Evolutionary conservation across 2,329 filamentous ascomycete genomes (phyloP).

Genomic region (Malbranchea cinnamomea): DNA sequence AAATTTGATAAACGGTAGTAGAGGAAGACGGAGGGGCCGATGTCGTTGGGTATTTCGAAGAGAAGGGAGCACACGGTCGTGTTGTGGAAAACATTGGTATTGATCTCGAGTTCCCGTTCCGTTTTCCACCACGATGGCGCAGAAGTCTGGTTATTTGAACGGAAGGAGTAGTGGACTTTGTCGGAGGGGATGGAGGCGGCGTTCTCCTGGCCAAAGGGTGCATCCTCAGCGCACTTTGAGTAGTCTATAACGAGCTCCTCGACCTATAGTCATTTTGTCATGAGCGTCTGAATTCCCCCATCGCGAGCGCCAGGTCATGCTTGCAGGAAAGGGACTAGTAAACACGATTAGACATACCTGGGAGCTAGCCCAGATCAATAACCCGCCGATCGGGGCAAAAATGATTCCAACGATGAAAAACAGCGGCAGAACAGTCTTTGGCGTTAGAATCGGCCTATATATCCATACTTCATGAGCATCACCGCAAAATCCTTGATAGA

Average conservation of each 20-base stretch:
- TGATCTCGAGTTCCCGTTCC: too few species aligned
- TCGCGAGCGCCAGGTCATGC: background rate
- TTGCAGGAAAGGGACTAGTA: too few species aligned
- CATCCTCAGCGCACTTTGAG: slow-evolving; percentile 53
- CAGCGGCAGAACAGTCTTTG: slow-evolving; percentile 79
- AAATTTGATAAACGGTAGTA: slow-evolving; percentile 97
- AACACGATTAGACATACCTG: slow-evolving; percentile 43
- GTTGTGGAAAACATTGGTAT: too few species aligned
- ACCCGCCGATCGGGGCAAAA: slow-evolving; percentile 81
- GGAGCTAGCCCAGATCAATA: slow-evolving; percentile 72
- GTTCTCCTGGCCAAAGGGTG: slow-evolving; percentile 28
- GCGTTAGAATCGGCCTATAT: slow-evolving; percentile 74
- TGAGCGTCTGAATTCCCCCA: background rate
- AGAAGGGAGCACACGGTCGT: slow-evolving; percentile 52
- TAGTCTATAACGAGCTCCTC: slow-evolving; percentile 89
- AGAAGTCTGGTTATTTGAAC: slow-evolving; percentile 31
- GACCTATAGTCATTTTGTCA: slow-evolving; percentile 40
- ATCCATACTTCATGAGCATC: slow-evolving; percentile 8
- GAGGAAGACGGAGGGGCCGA: slow-evolving; percentile 70
- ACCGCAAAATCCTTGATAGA: too few species aligned
- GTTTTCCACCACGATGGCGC: slow-evolving; percentile 20
- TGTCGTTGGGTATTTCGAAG: slow-evolving; percentile 65
- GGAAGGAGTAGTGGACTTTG: slow-evolving; percentile 56
- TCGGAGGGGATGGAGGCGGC: slow-evolving; percentile 43
- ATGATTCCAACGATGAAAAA: slow-evolving; percentile 86